Evolutionary conservation across 805 yeast genomes (phyloP).

Genomic region (Tetrapisispora arboricola): DNA sequence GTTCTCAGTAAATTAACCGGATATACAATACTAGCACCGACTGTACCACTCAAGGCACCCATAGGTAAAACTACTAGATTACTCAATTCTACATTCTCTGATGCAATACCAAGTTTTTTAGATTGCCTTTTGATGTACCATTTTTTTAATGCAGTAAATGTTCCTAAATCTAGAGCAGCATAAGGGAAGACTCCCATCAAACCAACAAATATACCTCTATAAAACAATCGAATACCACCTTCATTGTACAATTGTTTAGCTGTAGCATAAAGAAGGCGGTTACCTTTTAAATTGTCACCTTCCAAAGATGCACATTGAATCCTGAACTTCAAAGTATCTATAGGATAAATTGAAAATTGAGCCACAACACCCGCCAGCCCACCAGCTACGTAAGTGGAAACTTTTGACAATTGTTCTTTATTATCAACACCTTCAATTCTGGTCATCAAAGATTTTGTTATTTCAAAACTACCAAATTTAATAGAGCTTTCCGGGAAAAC

Average conservation of each 20-base stretch:
- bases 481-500: conserved; percentile 96
- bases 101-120: conserved; percentile 36
- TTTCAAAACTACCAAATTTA: conserved; percentile 92
- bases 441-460: conserved; percentile 67
- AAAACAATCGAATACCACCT: conserved; percentile 72
- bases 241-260: conserved; percentile 66
- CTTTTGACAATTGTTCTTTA: conserved; percentile 56
- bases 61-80: conserved; percentile 73
- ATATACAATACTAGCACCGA: conserved; percentile 92
- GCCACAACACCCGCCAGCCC: conserved; percentile 94
- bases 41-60: conserved; percentile 93
- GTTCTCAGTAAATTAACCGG: conserved; percentile 89
- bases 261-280: conserved; percentile 49
- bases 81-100: conserved; percentile 63
- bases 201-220: conserved; percentile 86
- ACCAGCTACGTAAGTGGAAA: conserved; percentile 83
- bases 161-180: conserved; percentile 92
- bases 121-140: conserved; percentile 64
- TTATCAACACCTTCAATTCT: conserved; percentile 66
- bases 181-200: conserved; percentile 93
- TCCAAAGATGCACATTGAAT: conserved; percentile 85
- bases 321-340: conserved; percentile 88
- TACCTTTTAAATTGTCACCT: conserved; percentile 45
- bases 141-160: conserved; percentile 76
- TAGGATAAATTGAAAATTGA: conserved; percentile 88